These are phyloP conservation scores for Suillus clintonianus DNA, from an alignment of 768 basidiomycete genomes.

Conservation along the genomic window DNA sequence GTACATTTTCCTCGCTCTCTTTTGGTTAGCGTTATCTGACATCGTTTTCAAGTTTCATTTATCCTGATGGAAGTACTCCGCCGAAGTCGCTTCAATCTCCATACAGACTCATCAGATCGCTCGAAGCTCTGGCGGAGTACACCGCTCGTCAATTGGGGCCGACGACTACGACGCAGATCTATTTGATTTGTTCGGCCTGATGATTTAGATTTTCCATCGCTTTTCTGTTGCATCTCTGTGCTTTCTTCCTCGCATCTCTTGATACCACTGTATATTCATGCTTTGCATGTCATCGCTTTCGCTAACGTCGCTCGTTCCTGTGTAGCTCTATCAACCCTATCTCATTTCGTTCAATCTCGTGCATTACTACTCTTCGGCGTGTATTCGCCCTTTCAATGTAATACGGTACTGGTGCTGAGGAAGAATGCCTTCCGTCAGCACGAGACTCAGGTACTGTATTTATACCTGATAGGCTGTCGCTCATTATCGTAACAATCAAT, in stretches of 20 bases:
- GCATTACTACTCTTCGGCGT: not conserved
- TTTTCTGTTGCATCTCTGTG: constrained; percentile 1
- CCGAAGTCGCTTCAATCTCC: constrained; percentile 55
- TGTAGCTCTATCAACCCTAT: constrained; percentile 7
- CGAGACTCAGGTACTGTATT: not conserved
- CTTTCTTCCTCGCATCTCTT: constrained; percentile 5
- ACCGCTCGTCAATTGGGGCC: constrained; percentile 28
- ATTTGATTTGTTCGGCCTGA: constrained; percentile 2
- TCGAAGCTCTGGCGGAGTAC: constrained; percentile 46
- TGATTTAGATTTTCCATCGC: not conserved
- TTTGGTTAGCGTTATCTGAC: not conserved
- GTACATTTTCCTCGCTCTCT: constrained; percentile 24
- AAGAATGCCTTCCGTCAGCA: not conserved
- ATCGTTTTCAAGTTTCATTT: constrained; percentile 48
- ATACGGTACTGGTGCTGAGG: not conserved
- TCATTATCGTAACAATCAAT: not conserved
- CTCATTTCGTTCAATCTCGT: not conserved
- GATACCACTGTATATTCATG: not conserved
- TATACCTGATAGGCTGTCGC: not conserved
- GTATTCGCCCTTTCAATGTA: not conserved
- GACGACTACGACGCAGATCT: constrained; percentile 34
- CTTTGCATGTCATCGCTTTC: not conserved
- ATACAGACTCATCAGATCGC: constrained; percentile 49
- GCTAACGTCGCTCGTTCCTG: constrained; percentile 1
- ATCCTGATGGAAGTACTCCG: constrained; percentile 67